A percentile compares a stretch with the other conserved stretches of the same genome.
Evolutionary conservation across 768 basidiomycete genomes (phyloP).

Genomic region (Leucogyrophana mollusca): DNA sequence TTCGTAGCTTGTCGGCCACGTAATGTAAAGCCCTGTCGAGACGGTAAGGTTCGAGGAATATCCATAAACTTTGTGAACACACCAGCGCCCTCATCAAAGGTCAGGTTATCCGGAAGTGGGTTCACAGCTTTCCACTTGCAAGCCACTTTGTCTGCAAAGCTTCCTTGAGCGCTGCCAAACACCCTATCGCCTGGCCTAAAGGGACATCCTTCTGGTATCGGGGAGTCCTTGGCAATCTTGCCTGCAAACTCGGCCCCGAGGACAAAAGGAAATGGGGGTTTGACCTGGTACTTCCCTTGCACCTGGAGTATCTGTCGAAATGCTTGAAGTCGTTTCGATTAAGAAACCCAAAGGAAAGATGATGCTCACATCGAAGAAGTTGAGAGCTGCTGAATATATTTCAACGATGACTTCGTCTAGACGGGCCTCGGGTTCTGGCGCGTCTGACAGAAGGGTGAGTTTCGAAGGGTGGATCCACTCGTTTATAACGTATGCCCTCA

Average conservation of each 20-base stretch:
- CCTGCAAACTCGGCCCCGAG: constrained; percentile 89
- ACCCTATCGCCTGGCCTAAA: constrained; percentile 85
- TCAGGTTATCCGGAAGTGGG: constrained; percentile 71
- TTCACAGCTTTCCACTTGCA: constrained; percentile 50
- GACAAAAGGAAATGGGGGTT: constrained; percentile 83
- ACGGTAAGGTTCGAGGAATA: constrained; percentile 1
- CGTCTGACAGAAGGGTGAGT: constrained; percentile 50
- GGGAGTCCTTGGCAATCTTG: constrained; percentile 62
- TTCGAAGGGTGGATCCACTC: constrained; percentile 69
- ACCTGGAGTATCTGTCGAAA: constrained; percentile 68
- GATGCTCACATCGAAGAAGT: constrained; percentile 67
- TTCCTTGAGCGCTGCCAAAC: constrained; percentile 79
- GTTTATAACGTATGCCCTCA: constrained; percentile 79
- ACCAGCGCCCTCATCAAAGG: constrained; percentile 87
- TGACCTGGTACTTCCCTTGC: constrained; percentile 86
- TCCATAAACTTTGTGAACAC: constrained; percentile 13
- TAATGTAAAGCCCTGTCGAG: constrained; percentile 68
- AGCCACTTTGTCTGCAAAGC: constrained; percentile 75
- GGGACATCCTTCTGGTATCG: constrained; percentile 75
- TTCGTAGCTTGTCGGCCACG: constrained; percentile 93
- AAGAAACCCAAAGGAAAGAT: no score
- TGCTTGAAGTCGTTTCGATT: neutral
- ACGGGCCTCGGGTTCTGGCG: constrained; percentile 52
- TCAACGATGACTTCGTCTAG: constrained; percentile 68
- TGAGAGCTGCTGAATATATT: constrained; percentile 71